phyloP scores from a whole-genome alignment of 352 stramenopile genomes.

The Saprolegnia diclina region DNA sequence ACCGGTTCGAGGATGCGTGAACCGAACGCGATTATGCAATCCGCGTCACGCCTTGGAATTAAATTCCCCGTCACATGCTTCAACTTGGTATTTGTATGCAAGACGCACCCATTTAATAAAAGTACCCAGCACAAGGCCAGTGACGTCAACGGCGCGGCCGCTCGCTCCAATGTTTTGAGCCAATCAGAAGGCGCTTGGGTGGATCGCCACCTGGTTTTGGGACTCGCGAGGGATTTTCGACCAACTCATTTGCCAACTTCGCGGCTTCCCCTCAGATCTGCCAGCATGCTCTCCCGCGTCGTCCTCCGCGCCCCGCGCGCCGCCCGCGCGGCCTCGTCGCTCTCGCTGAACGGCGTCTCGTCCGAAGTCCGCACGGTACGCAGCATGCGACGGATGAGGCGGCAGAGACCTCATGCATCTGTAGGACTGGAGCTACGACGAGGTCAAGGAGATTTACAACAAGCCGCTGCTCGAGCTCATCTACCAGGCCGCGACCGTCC shows the following conservation, averaged over 20 bases:
- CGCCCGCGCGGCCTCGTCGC: slow-evolving; percentile 30
- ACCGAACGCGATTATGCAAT: neutral
- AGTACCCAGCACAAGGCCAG: neutral
- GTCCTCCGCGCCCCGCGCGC: neutral
- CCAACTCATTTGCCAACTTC: slow-evolving; percentile 19
- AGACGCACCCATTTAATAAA: neutral
- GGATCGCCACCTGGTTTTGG: slow-evolving; percentile 9
- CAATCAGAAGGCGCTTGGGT: neutral
- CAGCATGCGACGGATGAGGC: neutral
- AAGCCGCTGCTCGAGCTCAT: slow-evolving; percentile 96
- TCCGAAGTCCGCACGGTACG: slow-evolving; percentile 55
- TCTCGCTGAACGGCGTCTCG: slow-evolving; percentile 63
- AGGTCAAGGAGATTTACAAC: slow-evolving; percentile 93
- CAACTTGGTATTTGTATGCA: slow-evolving; percentile 7
- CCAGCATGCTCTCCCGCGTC: slow-evolving; percentile 18
- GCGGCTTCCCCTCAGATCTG: slow-evolving; percentile 15
- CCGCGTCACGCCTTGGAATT: neutral
- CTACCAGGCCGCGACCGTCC: slow-evolving; percentile 93
- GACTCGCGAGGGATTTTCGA: neutral
- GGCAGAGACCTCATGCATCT: neutral
- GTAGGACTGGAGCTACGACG: slow-evolving; percentile 92
- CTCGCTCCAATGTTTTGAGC: neutral
- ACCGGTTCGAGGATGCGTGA: slow-evolving; percentile 1
- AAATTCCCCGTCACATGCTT: slow-evolving; percentile 2
- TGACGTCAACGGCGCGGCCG: slow-evolving; percentile 7